Base-by-base conservation (phyloP, 441 rosid genomes). In the Biscutella laevigata region DNA sequence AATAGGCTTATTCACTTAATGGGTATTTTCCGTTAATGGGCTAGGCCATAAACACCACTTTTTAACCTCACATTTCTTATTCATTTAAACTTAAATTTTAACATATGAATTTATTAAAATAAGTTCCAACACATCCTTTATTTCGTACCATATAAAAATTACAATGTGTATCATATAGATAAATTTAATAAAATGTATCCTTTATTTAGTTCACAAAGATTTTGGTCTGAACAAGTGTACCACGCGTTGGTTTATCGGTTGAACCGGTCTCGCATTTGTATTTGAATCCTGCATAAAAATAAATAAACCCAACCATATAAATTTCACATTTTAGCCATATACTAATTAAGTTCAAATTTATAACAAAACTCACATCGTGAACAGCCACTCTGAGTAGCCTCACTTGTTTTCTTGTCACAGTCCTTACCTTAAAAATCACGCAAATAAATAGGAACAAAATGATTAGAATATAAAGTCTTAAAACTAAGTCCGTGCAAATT, bases 221-320 rank as follows among this genome's bases (percentile, higher is more conserved):
- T n/a, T 46, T 24, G 86, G 82, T 33, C 69, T 67, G 38, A 38
- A 81, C 13, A 81, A 75, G 5, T 74, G 51, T 12, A 88, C 52
- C 0, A 15, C 3, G 0, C 95, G 80, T 5, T 30, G 30, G 42
- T 83, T 76, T 58, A 48, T 12, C 21, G 71, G 60, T 17, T 88
- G 95, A 11, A 55, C 3, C 4, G 89, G 96, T 33, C 95, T 79
- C 26, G 96, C 88, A 57, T 88, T 88, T 12, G 77, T 53, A 54
- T 78, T 33, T 0, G 87, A 70, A 12, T 74, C 68, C 96, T 88
- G 78, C 5, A 25, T 1, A 0, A 25, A 25, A 25, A 25, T 24
- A 2, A 25, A 25, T 25, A 5, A 25, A 25, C 26, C 41, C 26
- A 40, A 2, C 47, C 39, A 48, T 25, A 49, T 14, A 43, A 37